Percentiles rank a stretch among this genome's conserved stretches.
These are phyloP conservation scores for Fraxinus excelsior DNA, from an alignment of 257 asterid species.

Conservation along the genomic window DNA sequence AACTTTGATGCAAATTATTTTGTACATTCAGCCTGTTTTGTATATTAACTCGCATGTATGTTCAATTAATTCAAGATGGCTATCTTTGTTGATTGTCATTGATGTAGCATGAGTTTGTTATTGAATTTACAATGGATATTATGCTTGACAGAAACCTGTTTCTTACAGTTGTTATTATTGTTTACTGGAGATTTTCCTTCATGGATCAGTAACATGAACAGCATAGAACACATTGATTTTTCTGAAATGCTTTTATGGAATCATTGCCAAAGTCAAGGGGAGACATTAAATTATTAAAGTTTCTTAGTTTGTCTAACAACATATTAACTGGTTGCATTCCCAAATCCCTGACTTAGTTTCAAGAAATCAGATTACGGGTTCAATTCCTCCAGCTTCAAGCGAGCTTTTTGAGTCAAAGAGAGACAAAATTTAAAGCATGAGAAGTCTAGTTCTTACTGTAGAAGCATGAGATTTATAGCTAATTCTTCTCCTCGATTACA, in stretches of 20 bases:
- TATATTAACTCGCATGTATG: too few species aligned
- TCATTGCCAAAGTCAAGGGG: conserved; percentile 62
- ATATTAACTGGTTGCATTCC: conserved; percentile 60
- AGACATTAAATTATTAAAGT: conserved; percentile 46
- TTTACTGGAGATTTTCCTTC: conserved; percentile 70
- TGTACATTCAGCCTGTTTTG: too few species aligned
- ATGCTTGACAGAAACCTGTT: too few species aligned
- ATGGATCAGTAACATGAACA: conserved; percentile 58
- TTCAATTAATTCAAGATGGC: too few species aligned
- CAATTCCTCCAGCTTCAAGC: conserved; percentile 59
- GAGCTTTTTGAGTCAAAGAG: conserved; percentile 46
- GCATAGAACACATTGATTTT: conserved; percentile 52
- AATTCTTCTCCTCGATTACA: too few species aligned
- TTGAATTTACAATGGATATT: too few species aligned
- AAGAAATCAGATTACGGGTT: conserved; percentile 60
- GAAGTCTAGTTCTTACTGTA: too few species aligned
- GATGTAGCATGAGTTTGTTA: too few species aligned
- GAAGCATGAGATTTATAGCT: too few species aligned
- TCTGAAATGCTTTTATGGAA: conserved; percentile 61
- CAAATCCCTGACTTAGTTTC: conserved; percentile 48
- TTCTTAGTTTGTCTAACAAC: conserved; percentile 47
- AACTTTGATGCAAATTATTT: too few species aligned
- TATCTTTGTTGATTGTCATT: too few species aligned
- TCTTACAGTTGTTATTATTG: background rate
- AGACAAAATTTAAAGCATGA: too few species aligned